Base-by-base conservation (phyloP, 768 basidiomycete genomes). In the Hypsizygus marmoreus region DNA sequence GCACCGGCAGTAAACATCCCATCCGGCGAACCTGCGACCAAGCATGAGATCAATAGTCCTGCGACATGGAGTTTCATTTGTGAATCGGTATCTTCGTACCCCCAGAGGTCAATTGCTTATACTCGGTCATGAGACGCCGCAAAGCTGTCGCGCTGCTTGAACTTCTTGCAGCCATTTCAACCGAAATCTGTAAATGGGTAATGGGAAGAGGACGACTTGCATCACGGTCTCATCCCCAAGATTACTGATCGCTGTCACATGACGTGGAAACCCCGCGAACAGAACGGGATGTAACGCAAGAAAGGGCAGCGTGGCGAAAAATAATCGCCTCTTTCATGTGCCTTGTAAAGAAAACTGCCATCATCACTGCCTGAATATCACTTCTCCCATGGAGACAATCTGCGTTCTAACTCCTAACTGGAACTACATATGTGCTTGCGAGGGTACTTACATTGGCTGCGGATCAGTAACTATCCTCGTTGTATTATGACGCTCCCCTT, bases 1-100 rank as follows among this genome's bases (percentile, higher is more conserved):
- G 43, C 64, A 79, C 87, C 91, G 49, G 95, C 94, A 38, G 94
- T 95, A 63, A 97, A 97, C 93, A 97, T 97, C 44, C 86, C 88
- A 67, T 97, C 95, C 5, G 91, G 89, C 12, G 90, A 84, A 54
- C 88, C 88, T 89, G 52, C 39, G 38, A 56, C 36, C 26, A 28
- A 44, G 28, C 29, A 29, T 43, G 31, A 32, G 28, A 47, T 53
- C 33, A 49, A 24, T 11, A 35, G 40, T 35, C 10, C 40, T 43
- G 37, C 48, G 22, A 16, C 30, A 44, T 32, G 22, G 26, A 28
- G 19, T 28, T 30, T 44, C 19, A 51, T 19, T 32, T 26, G 39
- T n/a, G 36, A 20, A 38, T 32, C 17, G 31, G n/a, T 17, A 33
- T 19, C 20, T 25, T 43, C 71, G 49, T 52, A 86, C 86, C 88